Conservation (phyloP, 1,139 yeast species). For the Taphrina deformans region DNA sequence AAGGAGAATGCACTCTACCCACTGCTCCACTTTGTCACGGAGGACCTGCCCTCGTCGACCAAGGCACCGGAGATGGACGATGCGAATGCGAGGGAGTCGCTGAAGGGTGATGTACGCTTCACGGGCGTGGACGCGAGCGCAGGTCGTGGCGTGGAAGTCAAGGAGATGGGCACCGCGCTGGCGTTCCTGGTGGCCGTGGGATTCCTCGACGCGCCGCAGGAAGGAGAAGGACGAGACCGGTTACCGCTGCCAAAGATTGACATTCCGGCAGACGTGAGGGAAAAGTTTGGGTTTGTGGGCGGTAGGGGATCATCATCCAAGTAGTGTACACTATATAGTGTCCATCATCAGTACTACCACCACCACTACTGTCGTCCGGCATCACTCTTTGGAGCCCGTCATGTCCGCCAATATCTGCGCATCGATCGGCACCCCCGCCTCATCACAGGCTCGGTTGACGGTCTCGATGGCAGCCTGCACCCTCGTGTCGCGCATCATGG, state of each 20-base stretch:
- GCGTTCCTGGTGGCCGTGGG: conserved; percentile 78
- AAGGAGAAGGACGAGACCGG: conserved; percentile 49
- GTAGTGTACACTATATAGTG: neutral
- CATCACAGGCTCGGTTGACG: neutral
- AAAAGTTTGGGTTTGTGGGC: conserved; percentile 73
- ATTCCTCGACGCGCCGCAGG: conserved; percentile 63
- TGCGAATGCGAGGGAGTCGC: conserved; percentile 65
- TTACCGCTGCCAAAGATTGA: conserved; percentile 59
- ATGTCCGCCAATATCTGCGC: neutral
- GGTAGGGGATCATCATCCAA: conserved; percentile 59
- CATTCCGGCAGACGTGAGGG: conserved; percentile 57
- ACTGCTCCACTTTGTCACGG: conserved; percentile 87
- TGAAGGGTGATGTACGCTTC: conserved; percentile 60
- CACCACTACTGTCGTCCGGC: neutral
- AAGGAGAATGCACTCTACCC: conserved; percentile 89
- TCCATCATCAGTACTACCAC: neutral
- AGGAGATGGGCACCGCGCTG: conserved; percentile 71
- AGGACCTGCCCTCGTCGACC: conserved; percentile 83
- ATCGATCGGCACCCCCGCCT: conserved; percentile 10
- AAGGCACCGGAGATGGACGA: conserved; percentile 96
- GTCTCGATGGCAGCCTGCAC: neutral
- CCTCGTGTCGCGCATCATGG: neutral
- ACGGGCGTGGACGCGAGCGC: conserved; percentile 64
- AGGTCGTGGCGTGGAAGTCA: conserved; percentile 70
- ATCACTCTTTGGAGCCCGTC: neutral